Conservation (phyloP, 2,329 filamentous ascomycete species). For the Xylaria sp. region DNA sequence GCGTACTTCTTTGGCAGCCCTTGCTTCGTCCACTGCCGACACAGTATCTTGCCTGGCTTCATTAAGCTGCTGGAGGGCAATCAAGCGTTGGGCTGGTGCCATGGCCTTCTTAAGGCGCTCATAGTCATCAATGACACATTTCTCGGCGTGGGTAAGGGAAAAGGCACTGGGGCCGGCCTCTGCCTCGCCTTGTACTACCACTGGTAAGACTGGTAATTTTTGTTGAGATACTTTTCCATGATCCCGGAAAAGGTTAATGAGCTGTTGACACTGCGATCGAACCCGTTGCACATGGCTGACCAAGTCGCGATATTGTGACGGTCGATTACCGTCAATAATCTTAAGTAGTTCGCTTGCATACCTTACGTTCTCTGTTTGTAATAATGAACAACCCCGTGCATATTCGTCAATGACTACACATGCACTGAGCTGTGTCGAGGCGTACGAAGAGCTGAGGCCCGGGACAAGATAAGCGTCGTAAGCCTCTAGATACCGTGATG, state of each 20-base stretch:
- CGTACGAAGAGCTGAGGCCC: slow-evolving; percentile 73
- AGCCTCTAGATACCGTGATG: slow-evolving; percentile 63
- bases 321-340: slow-evolving; percentile 82
- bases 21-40: slow-evolving; percentile 79
- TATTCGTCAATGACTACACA: slow-evolving; percentile 90
- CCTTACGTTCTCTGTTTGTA: slow-evolving; percentile 57
- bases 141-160: slow-evolving; percentile 84
- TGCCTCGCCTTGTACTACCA: slow-evolving; percentile 90
- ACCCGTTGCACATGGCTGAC: slow-evolving; percentile 89
- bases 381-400: slow-evolving; percentile 61
- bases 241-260: slow-evolving; percentile 90
- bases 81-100: slow-evolving; percentile 84
- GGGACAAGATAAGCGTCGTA: slow-evolving; percentile 71
- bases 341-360: slow-evolving; percentile 71
- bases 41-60: slow-evolving; percentile 76
- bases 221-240: slow-evolving; percentile 79
- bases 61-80: slow-evolving; percentile 77
- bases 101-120: slow-evolving; percentile 88
- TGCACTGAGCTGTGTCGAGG: slow-evolving; percentile 84
- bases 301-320: slow-evolving; percentile 84
- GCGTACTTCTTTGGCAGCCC: slow-evolving; percentile 75
- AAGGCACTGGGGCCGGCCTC: slow-evolving; percentile 93
- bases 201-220: slow-evolving; percentile 80
- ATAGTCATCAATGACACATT: slow-evolving; percentile 83
- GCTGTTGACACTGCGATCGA: slow-evolving; percentile 86